Conservation (phyloP, 345 rosid species). For the Cochlearia excelsa region DNA sequence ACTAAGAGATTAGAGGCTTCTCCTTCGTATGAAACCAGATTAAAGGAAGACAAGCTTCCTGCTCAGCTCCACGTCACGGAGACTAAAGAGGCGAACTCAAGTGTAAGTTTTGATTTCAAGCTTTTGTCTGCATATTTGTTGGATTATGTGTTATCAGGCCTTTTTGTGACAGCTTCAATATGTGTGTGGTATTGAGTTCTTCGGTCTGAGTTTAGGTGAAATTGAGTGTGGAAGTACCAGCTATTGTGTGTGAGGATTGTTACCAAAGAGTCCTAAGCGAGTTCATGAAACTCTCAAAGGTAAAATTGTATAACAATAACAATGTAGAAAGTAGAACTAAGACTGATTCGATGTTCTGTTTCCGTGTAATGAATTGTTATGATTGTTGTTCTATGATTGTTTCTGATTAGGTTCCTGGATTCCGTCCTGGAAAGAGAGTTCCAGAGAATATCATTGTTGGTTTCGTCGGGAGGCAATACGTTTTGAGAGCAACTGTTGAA, state of each 20-base stretch:
- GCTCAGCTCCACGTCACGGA: constrained; percentile 63
- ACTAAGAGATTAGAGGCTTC: constrained; percentile 37
- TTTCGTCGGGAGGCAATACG: constrained; percentile 64
- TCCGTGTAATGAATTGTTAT: too few species aligned
- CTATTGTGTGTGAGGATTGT: constrained; percentile 70
- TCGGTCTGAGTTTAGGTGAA: constrained; percentile 45
- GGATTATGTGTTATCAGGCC: background rate
- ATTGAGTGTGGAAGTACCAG: constrained; percentile 73
- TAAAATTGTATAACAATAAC: constrained; percentile 11
- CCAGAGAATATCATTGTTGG: constrained; percentile 73
- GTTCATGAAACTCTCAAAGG: constrained; percentile 75
- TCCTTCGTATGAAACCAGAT: constrained; percentile 40
- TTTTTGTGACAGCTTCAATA: background rate
- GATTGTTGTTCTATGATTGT: too few species aligned
- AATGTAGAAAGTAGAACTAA: background rate
- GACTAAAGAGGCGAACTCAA: constrained; percentile 59
- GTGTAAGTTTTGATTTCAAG: constrained; percentile 43
- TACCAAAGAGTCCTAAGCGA: constrained; percentile 64
- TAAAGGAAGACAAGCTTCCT: constrained; percentile 60
- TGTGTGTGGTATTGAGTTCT: constrained; percentile 2
- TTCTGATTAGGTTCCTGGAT: constrained; percentile 63
- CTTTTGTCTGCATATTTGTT: background rate
- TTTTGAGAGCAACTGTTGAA: constrained; percentile 76
- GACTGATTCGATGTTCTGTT: background rate
- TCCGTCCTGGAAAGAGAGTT: constrained; percentile 69